Evolutionary conservation across 2,329 filamentous ascomycete species (phyloP).

Genomic region (Didymosphaeria variabile): DNA sequence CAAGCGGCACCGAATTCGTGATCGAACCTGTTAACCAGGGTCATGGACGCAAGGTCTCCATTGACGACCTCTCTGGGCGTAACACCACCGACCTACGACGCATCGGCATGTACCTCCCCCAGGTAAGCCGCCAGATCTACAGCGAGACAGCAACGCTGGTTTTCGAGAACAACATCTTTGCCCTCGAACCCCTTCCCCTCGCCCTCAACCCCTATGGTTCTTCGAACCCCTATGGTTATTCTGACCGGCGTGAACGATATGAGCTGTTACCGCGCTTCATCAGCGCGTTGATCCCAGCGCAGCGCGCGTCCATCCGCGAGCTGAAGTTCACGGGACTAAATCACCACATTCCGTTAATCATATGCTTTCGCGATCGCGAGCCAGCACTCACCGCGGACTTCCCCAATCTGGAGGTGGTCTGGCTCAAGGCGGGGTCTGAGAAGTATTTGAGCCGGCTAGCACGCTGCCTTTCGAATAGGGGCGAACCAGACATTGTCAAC

Average conservation of each 20-base stretch:
- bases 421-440: background rate
- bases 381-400: background rate
- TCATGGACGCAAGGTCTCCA: too few species aligned
- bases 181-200: background rate
- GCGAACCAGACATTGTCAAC: background rate
- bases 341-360: background rate
- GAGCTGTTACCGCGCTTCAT: background rate
- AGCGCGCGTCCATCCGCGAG: background rate
- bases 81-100: too few species aligned
- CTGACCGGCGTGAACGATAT: too few species aligned
- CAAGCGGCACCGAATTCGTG: too few species aligned
- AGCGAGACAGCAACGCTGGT: background rate
- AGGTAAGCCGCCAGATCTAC: slow-evolving; percentile 2
- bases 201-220: too few species aligned
- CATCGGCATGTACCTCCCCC: background rate
- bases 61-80: too few species aligned
- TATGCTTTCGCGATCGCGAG: background rate
- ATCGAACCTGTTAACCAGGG: too few species aligned
- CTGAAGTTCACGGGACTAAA: background rate
- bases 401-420: background rate
- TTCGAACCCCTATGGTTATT: too few species aligned
- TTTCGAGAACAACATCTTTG: background rate
- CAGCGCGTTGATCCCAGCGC: background rate
- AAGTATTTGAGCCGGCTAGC: too few species aligned
- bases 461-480: too few species aligned